Base-by-base conservation (phyloP, 176 grass and related monocot genomes). In the Avena insularis region DNA sequence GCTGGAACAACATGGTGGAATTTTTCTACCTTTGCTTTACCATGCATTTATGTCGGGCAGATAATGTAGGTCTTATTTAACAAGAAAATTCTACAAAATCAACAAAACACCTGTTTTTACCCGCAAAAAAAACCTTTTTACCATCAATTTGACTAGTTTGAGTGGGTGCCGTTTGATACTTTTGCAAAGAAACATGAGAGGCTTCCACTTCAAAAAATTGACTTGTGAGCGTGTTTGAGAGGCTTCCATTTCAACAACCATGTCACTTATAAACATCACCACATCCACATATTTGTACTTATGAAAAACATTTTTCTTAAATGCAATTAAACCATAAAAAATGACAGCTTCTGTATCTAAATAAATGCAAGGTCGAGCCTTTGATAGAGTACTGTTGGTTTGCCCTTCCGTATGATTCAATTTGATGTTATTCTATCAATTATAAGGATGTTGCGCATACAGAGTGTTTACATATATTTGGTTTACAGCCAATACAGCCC, bases 61-160 rank as follows among this genome's bases (percentile, higher is more conserved):
- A 79, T 81, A 75, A 75, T 57, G 20, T 51, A n/a, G 20, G 9
- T 59, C 62, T 13, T 25, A 83, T 59, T 57, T 73, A 87, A 83
- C 19, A 57, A 74, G 23, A 17, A 64, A 76, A 78, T 45, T 17
- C 10, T 19, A n/a, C 12, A 72, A 78, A 86, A 77, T 8, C 5
- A 73, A 47, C 5, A 12, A 48, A 48, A 74, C 23, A 90, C 17
- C 13, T 23, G 25, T 73, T 87, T 35, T 35, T 35, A 35, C 33
- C 33, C 33, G 33, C 33, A 35, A 35, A 35, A 35, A 35, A 35
- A 35, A 35, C 2, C 31, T 35, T 35, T 35, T 78, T 74, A 74
- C 13, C 45, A 74, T 12, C 20, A 48, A 54, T 31, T 76, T 50
- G 46, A 75, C 46, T 27, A 17, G 73, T 31, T 17, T 67, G 31